A percentile compares a stretch with the other conserved stretches of the same genome.
phyloP scores from a whole-genome alignment of 192 early-diverging fungal genomes.

The Polychytrium aggregatum region DNA sequence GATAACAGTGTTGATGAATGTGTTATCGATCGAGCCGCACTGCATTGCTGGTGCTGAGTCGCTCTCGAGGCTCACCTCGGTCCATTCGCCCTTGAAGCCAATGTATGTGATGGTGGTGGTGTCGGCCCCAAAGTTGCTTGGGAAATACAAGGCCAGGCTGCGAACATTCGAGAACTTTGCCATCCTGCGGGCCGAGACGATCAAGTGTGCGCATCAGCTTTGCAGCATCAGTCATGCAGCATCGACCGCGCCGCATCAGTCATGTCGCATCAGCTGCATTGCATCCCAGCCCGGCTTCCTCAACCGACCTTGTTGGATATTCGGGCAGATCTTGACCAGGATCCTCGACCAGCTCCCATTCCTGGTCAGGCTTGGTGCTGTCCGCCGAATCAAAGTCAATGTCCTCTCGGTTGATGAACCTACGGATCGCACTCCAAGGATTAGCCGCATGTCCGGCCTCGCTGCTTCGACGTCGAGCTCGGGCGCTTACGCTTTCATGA shows the following conservation, averaged over 20 bases:
- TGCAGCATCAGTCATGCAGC: background rate
- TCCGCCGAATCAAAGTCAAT: slow-evolving; percentile 84
- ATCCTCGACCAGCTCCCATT: slow-evolving; percentile 69
- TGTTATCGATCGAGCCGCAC: background rate
- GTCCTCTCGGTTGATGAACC: slow-evolving; percentile 79
- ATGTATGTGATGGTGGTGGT: slow-evolving; percentile 65
- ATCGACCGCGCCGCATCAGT: background rate
- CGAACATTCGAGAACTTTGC: slow-evolving; percentile 70
- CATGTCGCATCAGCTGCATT: background rate
- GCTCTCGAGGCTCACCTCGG: slow-evolving; percentile 25
- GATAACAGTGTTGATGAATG: background rate
- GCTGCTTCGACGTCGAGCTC: background rate
- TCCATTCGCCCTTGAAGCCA: slow-evolving; percentile 88
- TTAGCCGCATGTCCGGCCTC: too few relatives aligned
- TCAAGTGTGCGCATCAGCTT: background rate
- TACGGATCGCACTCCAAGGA: too few relatives aligned
- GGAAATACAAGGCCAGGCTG: slow-evolving; percentile 72
- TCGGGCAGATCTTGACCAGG: slow-evolving; percentile 42
- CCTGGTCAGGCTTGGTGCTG: slow-evolving; percentile 55
- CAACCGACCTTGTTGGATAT: slow-evolving; percentile 19
- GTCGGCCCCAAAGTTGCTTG: slow-evolving; percentile 67
- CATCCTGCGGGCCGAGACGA: slow-evolving; percentile 19
- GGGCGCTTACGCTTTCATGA: slow-evolving; percentile 61
- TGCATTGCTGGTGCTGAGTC: background rate
- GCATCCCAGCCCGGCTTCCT: background rate